Base-by-base conservation (phyloP, 2,329 filamentous ascomycete species). In the Stylonectria norvegica region DNA sequence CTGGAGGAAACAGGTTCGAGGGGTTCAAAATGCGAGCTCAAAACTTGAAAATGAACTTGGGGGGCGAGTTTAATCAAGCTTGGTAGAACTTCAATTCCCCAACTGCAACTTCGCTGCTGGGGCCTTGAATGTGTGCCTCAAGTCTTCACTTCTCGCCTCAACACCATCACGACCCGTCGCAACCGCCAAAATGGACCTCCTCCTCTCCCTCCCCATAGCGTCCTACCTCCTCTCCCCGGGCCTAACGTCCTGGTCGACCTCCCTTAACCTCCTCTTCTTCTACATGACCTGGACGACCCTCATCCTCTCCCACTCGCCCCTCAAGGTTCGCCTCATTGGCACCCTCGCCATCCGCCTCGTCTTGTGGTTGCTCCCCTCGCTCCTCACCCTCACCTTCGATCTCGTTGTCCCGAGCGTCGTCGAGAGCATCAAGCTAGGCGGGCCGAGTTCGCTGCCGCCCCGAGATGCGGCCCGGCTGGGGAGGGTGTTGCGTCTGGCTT, bases 281-380 rank as follows among this genome's bases (percentile, higher is more conserved):
- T 91, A 89, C 63, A 78, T 95, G 69, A 91, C 87, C 53, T 95
- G 89, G 89, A 81, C 81, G 5, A 91, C 87, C 0, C 75, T 96
- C 20, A 80, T 94, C 27, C 70, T 91, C 3, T 85, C 85, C 5
- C 85, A 94, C 55, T 74, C 83, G 1, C 81, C 86, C 0, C 70
- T 93, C 12, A 77, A 79, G 43, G 79, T 95, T 42, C 88, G 95
- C 61, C 61, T 93, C 1, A 70, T 86, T 37, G 86, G 83, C 40
- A 83, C 83, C 0, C 61, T 87, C 5, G 76, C 78, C 17, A 70
- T 89, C 34, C 83, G 86, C 29, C 42, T 83, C 8, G 50, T 86
- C 4, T 81, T 90, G 56, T 94, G 83, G 66, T 68, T 93, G 3
- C 38, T 86, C 0, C 89, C 89, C 0, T 86, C 87, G 0, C 61